Evolutionary conservation across 2,329 filamentous ascomycete species (phyloP).

Genomic region (Daldinia sp.): DNA sequence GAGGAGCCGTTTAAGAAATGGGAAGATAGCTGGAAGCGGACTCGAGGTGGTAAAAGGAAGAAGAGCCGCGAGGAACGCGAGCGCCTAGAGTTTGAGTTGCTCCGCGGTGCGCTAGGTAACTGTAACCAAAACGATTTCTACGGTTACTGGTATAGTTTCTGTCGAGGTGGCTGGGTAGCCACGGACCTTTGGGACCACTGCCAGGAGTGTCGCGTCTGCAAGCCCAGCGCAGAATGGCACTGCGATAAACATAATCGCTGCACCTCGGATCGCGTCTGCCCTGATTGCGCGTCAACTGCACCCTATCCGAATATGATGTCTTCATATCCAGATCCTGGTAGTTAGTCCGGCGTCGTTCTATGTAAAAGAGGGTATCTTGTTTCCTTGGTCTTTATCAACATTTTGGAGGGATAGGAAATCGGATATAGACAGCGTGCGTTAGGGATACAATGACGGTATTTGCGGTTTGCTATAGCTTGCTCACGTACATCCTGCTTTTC

Average conservation of each 20-base stretch:
- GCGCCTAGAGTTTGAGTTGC: conserved; percentile 52
- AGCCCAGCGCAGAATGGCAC: conserved; percentile 51
- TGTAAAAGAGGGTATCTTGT: conserved; percentile 1
- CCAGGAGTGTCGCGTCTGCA: conserved; percentile 50
- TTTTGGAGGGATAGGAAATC: conserved; percentile 21
- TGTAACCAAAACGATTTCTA: conserved; percentile 50
- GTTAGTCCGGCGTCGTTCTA: conserved; percentile 10
- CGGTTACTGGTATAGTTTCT: conserved; percentile 53
- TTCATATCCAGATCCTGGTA: conserved; percentile 35
- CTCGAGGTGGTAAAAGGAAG: conserved; percentile 49
- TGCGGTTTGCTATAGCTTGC: conserved; percentile 23
- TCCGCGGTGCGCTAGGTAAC: conserved; percentile 51
- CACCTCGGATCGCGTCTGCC: conserved; percentile 49
- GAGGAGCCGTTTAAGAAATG: conserved; percentile 49
- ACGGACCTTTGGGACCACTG: conserved; percentile 50
- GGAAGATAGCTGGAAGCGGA: conserved; percentile 51
- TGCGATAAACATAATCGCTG: conserved; percentile 52
- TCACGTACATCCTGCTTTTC: conserved; percentile 34
- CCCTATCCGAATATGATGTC: conserved; percentile 44
- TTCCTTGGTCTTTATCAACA: conserved; percentile 21
- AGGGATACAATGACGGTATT: conserved; percentile 18
- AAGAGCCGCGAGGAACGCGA: conserved; percentile 51
- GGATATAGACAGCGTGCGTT: conserved; percentile 34
- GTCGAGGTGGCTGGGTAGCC: conserved; percentile 49
- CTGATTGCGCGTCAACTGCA: conserved; percentile 46